Evolutionary conservation across 139 green algal species (phyloP).

Genomic region (Chara braunii): DNA sequence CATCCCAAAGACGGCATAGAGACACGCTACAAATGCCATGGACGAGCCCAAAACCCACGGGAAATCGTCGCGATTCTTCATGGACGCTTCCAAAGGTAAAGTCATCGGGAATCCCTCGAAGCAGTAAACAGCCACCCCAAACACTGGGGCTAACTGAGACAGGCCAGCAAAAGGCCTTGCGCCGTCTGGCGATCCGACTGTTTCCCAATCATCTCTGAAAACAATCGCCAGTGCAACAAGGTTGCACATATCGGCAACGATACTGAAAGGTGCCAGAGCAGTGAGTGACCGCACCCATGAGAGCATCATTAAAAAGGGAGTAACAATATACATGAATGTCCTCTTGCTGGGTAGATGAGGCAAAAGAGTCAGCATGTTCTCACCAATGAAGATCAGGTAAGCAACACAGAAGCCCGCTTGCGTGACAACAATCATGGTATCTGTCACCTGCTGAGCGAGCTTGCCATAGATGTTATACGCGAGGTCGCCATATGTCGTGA

Average conservation of each 20-base stretch:
- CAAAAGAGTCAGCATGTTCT: conserved; percentile 34
- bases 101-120: conserved; percentile 58
- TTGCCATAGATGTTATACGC: conserved; percentile 18
- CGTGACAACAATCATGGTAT: conserved; percentile 46
- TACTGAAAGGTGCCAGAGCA: conserved; percentile 47
- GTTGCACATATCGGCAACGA: conserved; percentile 48
- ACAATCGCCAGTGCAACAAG: conserved; percentile 47
- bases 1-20: conserved; percentile 47
- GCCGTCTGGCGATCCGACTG: neutral
- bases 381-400: conserved; percentile 53
- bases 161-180: conserved; percentile 6
- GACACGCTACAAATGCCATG: conserved; percentile 36
- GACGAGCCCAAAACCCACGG: conserved; percentile 14
- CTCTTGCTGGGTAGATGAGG: neutral
- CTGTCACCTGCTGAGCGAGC: conserved; percentile 2
- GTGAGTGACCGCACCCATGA: conserved; percentile 37
- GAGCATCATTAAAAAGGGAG: conserved; percentile 33
- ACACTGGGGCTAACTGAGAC: conserved; percentile 44
- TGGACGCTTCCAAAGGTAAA: conserved; percentile 49
- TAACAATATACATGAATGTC: conserved; percentile 17
- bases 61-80: conserved; percentile 46
- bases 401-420: conserved; percentile 52
- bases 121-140: conserved; percentile 55
- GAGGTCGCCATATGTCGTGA: conserved; percentile 27
- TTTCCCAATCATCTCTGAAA: conserved; percentile 30